Conservation (phyloP, 2,329 filamentous ascomycete species). For the Botrytis byssoidea region DNA sequence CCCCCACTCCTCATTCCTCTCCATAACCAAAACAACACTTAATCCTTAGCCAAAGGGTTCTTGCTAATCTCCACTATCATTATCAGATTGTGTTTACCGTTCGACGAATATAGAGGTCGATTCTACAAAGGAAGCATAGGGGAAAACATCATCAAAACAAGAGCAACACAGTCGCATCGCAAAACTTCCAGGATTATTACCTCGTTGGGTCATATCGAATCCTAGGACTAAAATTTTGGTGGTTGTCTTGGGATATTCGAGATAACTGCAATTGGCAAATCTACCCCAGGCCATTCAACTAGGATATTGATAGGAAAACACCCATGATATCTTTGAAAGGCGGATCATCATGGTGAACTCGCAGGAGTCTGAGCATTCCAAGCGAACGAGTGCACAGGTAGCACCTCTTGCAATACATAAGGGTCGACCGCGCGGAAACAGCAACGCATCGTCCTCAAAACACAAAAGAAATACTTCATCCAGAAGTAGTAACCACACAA, state of each 20-base stretch:
- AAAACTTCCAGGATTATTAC: not conserved
- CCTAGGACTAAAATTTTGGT: not conserved
- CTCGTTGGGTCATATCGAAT: not conserved
- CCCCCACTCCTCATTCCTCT: conserved; percentile 8
- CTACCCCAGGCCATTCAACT: not conserved
- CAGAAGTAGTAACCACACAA: conserved; percentile 31
- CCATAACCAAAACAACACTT: conserved; percentile 13
- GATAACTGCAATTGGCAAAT: not conserved
- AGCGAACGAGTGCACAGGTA: conserved; percentile 59
- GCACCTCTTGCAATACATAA: conserved; percentile 58
- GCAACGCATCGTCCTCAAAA: conserved; percentile 41
- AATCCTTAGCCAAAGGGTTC: conserved; percentile 11
- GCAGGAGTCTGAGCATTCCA: conserved; percentile 33
- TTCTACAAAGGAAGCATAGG: not conserved
- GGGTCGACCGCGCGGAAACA: conserved; percentile 38
- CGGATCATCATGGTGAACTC: conserved; percentile 36
- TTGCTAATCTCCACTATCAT: conserved; percentile 22
- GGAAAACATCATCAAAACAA: conserved; percentile 2
- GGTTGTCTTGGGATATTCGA: not conserved
- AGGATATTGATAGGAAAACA: not conserved
- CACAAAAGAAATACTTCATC: conserved; percentile 47
- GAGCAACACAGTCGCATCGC: not conserved
- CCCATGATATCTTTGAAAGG: conserved; percentile 15
- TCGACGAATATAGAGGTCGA: not conserved
- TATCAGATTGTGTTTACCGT: conserved; percentile 10